These are phyloP conservation scores for Misopates orontium DNA, from an alignment of 257 asterid species.

Conservation along the genomic window DNA sequence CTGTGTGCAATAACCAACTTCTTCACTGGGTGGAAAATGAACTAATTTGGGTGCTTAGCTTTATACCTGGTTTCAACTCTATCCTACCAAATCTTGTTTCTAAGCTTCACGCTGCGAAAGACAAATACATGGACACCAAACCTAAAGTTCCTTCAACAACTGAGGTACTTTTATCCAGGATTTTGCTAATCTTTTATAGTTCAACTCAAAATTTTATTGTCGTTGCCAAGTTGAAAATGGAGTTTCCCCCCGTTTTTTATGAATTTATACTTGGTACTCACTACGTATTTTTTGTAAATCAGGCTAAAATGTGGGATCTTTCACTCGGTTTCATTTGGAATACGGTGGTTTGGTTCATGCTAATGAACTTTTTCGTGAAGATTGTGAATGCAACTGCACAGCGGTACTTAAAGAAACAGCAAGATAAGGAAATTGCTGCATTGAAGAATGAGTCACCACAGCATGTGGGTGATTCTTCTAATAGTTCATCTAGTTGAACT, in stretches of 20 bases:
- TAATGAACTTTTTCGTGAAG: constrained; percentile 68
- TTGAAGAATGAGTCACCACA: constrained; percentile 50
- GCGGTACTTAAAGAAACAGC: constrained; percentile 60
- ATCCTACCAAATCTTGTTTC: constrained; percentile 50
- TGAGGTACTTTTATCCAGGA: constrained; percentile 44
- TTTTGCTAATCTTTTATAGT: too few relatives aligned
- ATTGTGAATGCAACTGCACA: constrained; percentile 79
- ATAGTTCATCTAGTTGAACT: constrained; percentile 19
- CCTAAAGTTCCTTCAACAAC: constrained; percentile 44
- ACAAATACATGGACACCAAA: constrained; percentile 63
- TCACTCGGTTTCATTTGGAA: constrained; percentile 74
- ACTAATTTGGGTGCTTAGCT: constrained; percentile 78
- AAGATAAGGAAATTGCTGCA: constrained; percentile 54
- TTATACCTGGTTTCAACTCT: constrained; percentile 60
- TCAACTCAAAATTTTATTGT: too few relatives aligned
- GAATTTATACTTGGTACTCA: neutral
- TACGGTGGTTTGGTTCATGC: constrained; percentile 81
- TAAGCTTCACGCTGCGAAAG: constrained; percentile 66
- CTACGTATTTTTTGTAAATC: constrained; percentile 8
- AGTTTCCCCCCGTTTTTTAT: neutral
- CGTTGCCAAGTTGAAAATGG: too few relatives aligned
- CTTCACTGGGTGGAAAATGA: constrained; percentile 92
- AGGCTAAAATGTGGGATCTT: constrained; percentile 74
- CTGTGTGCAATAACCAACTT: constrained; percentile 93
- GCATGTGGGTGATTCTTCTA: constrained; percentile 17